phyloP scores from a whole-genome alignment of 805 yeast genomes.

The Lachancea meyersii region DNA sequence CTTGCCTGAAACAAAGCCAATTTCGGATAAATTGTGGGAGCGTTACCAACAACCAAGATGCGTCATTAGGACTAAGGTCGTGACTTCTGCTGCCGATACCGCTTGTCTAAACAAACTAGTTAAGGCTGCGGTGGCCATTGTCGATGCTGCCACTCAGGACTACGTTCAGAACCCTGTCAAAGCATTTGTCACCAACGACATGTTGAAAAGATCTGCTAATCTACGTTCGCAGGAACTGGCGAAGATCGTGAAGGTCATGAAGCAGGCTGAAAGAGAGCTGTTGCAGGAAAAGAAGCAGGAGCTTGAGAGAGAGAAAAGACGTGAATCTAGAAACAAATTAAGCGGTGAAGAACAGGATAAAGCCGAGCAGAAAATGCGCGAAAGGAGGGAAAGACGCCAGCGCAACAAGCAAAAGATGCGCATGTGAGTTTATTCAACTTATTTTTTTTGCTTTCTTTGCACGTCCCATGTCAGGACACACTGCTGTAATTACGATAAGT shows the following conservation, averaged over 20 bases:
- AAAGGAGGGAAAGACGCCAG: constrained; percentile 72
- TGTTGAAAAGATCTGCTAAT: constrained; percentile 66
- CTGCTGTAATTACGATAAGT: neutral
- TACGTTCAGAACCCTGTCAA: constrained; percentile 35
- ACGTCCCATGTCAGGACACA: neutral
- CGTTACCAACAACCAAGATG: constrained; percentile 46
- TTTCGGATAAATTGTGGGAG: constrained; percentile 45
- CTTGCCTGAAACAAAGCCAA: constrained; percentile 70
- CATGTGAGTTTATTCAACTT: constrained; percentile 15
- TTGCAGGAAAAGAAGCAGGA: constrained; percentile 65
- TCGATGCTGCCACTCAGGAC: constrained; percentile 48
- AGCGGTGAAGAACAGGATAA: constrained; percentile 76
- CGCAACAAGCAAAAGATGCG: constrained; percentile 54
- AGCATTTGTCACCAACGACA: constrained; percentile 62
- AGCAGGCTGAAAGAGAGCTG: constrained; percentile 60
- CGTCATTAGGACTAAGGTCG: constrained; percentile 48
- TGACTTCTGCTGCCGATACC: constrained; percentile 45
- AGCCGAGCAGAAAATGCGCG: constrained; percentile 68
- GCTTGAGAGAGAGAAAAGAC: constrained; percentile 58
- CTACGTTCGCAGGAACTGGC: constrained; percentile 69
- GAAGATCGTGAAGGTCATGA: constrained; percentile 65
- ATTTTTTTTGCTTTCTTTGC: neutral
- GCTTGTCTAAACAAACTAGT: constrained; percentile 46
- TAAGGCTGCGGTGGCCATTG: constrained; percentile 49
- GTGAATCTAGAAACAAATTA: constrained; percentile 43